Evolutionary conservation across 108 stramenopile genomes (phyloP), one percentile per base, ranked within the genome.

Genomic region (Seminavis robusta): DNA sequence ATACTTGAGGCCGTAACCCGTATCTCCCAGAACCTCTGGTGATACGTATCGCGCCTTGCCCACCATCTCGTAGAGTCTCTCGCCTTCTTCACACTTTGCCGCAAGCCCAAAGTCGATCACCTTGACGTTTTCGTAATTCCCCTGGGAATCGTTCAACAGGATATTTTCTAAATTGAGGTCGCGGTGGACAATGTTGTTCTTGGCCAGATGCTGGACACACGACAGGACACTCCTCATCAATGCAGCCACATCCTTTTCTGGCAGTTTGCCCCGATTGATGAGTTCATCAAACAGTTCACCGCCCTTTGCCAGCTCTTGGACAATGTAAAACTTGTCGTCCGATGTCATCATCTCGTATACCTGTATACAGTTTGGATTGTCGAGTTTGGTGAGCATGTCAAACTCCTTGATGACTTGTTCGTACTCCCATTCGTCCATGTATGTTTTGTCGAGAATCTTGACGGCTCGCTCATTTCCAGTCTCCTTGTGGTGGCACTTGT

Each of bases 151-250:
- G 2, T 63, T 47, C 16, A 90, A 53, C 26, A 93, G 45, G 36
- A 88, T 86, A 48, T 96, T 96, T 44, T 96, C 95, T 1, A 90
- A 88, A 49, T 96, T 96, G 34, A 94, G 63, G 71, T 94, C 92
- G 0, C 90, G 66, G 48, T 94, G 90, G 1, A 89, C 86, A 54
- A 88, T 75, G 31, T 74, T 74, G 9, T 46, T 67, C 3, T 25
- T 56, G 56, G 91, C 89, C 33, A 94, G 59, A 45, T 74, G 73
- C 9, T 69, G 49, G 37, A 94, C 41, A 7, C 84, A 85, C 41
- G 54, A 52, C 23, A 94, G 61, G 16, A 96, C 61, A 42, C 79
- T 82, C 39, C 67, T 69, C 36, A 87, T 79, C 29, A 96, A 81
- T 11, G 47, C 30, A 4, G 79, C 68, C 6, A 86, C 77, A 54